Evolutionary conservation across 1,284 basidiomycete genomes (phyloP), one percentile per base, ranked within the genome.

Genomic region (Cryptococcus deneoformans): DNA sequence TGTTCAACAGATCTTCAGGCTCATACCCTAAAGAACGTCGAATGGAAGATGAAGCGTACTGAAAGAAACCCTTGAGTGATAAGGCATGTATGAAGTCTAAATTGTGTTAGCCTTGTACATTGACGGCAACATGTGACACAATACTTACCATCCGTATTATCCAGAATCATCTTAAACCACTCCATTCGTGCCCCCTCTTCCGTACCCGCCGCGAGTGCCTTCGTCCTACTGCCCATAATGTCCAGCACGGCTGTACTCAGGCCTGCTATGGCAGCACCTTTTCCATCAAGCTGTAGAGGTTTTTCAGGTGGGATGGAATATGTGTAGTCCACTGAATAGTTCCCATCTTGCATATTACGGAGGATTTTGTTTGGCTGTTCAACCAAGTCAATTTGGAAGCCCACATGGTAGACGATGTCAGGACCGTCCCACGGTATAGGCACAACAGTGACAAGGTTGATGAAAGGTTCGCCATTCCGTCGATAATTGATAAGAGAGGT

Each of bases 31-130:
- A 81, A 10, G 90, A 83, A 37, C 83, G 79, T 14, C 82, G 79
- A 14, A 93, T 84, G n/a, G 86, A 84, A 0, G 90, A 91, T 0
- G 92, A 90, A 55, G 92, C 89, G 72, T 96, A 98, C 52, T 94
- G 84, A 78, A 97, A 92, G 7, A 84, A 83, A n/a, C 94, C 94
- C 70, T 96, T 96, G 63, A 97, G 85, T 5, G 90, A 93, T 35
- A 97, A 82, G 44, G 96, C 92, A 69, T 90, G 88, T 36, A 96
- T 81, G 71, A 95, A 90, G 73, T 96, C 92, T 50, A 86, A 82
- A 29, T 29, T 29, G 5, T 5, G 29, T 29, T 29, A 29, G 29
- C 5, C 29, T 29, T 29, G 29, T 29, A 29, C 29, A 29, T 29
- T 29, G 29, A 5, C 29, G 5, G 29, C 29, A 29, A 5, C 29